These are phyloP conservation scores for Globisporangium recalcitrans DNA, from an alignment of 352 stramenopile genomes.

Conservation along the genomic window DNA sequence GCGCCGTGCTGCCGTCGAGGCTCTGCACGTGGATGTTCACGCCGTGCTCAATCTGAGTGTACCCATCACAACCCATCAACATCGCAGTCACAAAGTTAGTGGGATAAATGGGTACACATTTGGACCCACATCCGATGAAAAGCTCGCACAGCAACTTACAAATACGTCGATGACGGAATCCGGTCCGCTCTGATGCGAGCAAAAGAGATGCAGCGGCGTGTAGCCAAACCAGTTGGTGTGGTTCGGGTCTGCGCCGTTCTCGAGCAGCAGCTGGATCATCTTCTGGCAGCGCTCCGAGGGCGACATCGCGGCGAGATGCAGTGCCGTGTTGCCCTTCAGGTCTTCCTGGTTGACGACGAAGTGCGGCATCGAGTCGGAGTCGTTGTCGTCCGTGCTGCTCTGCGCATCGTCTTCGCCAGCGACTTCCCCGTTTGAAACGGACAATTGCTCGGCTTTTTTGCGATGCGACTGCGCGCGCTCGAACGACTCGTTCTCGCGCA, in stretches of 20 bases:
- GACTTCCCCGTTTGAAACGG: slow-evolving; percentile 7
- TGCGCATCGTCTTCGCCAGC: slow-evolving; percentile 13
- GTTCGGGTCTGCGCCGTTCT: slow-evolving; percentile 78
- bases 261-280: slow-evolving; percentile 73
- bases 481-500: slow-evolving; percentile 57
- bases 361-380: slow-evolving; percentile 17
- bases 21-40: slow-evolving; percentile 76
- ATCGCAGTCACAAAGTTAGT: slow-evolving; percentile 1
- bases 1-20: slow-evolving; percentile 76
- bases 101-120: background rate
- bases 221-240: slow-evolving; percentile 83
- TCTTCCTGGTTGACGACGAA: slow-evolving; percentile 83
- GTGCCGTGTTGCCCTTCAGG: slow-evolving; percentile 76
- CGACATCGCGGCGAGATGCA: slow-evolving; percentile 83
- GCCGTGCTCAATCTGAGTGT: slow-evolving; percentile 73
- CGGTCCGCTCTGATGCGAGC: slow-evolving; percentile 68
- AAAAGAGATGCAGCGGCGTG: slow-evolving; percentile 82
- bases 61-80: background rate
- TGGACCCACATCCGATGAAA: background rate
- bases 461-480: slow-evolving; percentile 11
- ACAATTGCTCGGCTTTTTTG: slow-evolving; percentile 12
- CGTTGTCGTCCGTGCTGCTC: slow-evolving; percentile 13
- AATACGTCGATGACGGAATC: slow-evolving; percentile 71
- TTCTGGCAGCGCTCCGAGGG: slow-evolving; percentile 75
- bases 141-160: slow-evolving; percentile 51